phyloP scores from a whole-genome alignment of 148 eudicot genomes.

The Rhododendron simsii region DNA sequence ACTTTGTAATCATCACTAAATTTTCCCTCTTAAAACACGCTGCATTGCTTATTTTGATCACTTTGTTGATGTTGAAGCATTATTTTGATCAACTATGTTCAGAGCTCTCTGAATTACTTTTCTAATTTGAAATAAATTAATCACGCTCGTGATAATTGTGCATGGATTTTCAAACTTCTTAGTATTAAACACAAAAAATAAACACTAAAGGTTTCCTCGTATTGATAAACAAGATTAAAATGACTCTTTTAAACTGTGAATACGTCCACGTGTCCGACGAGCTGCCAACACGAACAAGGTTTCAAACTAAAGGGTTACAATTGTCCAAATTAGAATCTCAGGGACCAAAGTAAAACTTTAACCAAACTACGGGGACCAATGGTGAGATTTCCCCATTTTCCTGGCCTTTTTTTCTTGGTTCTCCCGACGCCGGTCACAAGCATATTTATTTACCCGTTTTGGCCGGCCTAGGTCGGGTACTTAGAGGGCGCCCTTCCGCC shows the following conservation, averaged over 20 bases:
- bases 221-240: not conserved
- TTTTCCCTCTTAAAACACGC: not conserved
- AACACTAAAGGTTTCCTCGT: not conserved
- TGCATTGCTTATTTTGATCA: not conserved
- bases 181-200: not conserved
- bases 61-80: not conserved
- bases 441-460: not conserved
- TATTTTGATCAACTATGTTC: not conserved
- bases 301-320: not conserved
- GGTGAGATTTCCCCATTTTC: not conserved
- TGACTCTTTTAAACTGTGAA: not conserved
- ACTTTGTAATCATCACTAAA: not conserved
- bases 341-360: not conserved
- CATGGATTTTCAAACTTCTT: not conserved
- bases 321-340: not conserved
- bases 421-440: slow-evolving; percentile 2
- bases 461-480: slow-evolving; percentile 17
- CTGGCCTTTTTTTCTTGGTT: not conserved
- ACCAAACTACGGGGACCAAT: not conserved
- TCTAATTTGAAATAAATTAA: not conserved
- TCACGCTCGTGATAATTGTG: not conserved
- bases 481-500: slow-evolving; percentile 14
- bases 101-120: not conserved
- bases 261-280: not conserved
- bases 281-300: not conserved